These are phyloP conservation scores for Hippophae rhamnoides DNA, from an alignment of 306 rosid genomes.

Conservation along the genomic window DNA sequence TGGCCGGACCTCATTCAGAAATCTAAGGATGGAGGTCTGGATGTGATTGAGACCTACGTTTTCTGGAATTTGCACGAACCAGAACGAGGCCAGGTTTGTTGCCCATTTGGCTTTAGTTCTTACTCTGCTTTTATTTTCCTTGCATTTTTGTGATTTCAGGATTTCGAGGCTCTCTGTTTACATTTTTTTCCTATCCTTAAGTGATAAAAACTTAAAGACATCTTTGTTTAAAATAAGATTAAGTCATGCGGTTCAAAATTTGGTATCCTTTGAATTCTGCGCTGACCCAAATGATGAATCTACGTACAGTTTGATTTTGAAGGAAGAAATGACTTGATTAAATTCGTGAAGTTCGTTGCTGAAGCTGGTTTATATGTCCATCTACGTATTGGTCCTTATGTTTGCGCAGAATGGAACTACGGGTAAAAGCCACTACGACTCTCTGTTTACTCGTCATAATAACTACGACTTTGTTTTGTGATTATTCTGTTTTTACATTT, in stretches of 20 bases:
- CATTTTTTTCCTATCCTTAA: slow-evolving; percentile 5
- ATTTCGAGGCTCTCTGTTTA: background rate
- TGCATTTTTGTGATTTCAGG: too few relatives aligned
- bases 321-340: slow-evolving; percentile 66
- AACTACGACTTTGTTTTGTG: background rate
- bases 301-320: slow-evolving; percentile 56
- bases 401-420: slow-evolving; percentile 95
- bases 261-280: background rate
- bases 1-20: slow-evolving; percentile 92
- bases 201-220: background rate
- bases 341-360: slow-evolving; percentile 69
- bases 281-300: slow-evolving; percentile 7
- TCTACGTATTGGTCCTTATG: slow-evolving; percentile 94
- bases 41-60: slow-evolving; percentile 84
- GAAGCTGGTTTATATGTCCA: slow-evolving; percentile 75
- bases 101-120: slow-evolving; percentile 4
- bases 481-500: background rate
- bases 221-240: background rate
- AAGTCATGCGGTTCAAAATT: background rate
- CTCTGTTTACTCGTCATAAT: background rate
- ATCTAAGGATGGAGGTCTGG: slow-evolving; percentile 90
- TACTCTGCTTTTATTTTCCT: background rate
- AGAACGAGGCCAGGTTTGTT: slow-evolving; percentile 59
- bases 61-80: slow-evolving; percentile 92
- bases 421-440: slow-evolving; percentile 36